These are phyloP conservation scores for Lactarius vividus DNA, from an alignment of 768 basidiomycete genomes.

Conservation along the genomic window DNA sequence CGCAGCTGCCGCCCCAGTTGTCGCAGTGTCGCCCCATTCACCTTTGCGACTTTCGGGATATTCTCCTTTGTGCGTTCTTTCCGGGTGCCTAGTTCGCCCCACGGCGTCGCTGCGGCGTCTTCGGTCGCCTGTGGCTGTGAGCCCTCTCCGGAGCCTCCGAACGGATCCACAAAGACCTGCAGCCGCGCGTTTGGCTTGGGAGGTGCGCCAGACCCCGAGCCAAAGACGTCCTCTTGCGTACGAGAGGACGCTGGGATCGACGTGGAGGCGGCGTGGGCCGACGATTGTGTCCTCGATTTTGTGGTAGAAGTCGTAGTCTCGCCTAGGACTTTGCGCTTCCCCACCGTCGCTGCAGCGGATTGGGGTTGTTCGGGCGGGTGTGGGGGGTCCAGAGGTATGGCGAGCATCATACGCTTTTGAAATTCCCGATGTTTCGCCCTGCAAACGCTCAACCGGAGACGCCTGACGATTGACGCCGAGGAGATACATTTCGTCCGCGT, in stretches of 20 bases:
- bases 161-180: constrained; percentile 71
- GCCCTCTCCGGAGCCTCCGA: constrained; percentile 50
- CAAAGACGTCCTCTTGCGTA: constrained; percentile 34
- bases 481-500: constrained; percentile 88
- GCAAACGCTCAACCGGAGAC: constrained; percentile 74
- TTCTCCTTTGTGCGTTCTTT: constrained; percentile 81
- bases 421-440: constrained; percentile 79
- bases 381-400: constrained; percentile 31
- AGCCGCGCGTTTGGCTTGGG: constrained; percentile 55
- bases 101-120: constrained; percentile 42
- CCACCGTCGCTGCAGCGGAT: constrained; percentile 36
- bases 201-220: constrained; percentile 30
- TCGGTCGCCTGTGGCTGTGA: constrained; percentile 44
- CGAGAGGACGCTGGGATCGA: constrained; percentile 26
- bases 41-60: constrained; percentile 63
- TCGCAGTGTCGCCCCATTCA: constrained; percentile 62
- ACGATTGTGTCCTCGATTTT: constrained; percentile 24
- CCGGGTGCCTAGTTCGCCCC: constrained; percentile 74
- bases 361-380: constrained; percentile 34
- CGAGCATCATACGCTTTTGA: constrained; percentile 85
- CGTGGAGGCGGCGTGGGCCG: constrained; percentile 32
- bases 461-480: constrained; percentile 87
- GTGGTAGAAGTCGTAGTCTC: constrained; percentile 39
- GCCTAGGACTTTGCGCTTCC: constrained; percentile 45
- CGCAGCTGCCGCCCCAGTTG: constrained; percentile 59